Evolutionary conservation across 495 filamentous ascomycete species (phyloP).

Genomic region (Penicillium odoratum): DNA sequence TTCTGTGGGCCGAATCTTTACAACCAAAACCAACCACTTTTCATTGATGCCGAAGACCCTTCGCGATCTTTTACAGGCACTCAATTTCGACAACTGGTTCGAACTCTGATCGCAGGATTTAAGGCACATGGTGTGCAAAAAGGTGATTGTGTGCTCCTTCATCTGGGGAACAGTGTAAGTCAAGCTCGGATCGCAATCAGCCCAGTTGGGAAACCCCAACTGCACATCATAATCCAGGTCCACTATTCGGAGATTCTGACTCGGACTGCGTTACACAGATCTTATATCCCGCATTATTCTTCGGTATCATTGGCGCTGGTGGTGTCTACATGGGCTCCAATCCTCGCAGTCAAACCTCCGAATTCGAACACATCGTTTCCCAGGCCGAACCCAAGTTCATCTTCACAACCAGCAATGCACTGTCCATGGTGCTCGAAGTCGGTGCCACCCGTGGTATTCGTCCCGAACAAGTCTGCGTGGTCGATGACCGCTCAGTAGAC

Average conservation of each 20-base stretch:
- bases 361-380: slow-evolving; percentile 34
- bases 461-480: slow-evolving; percentile 49
- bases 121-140: slow-evolving; percentile 51
- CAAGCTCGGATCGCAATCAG: background rate
- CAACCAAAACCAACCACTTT: slow-evolving; percentile 43
- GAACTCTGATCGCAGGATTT: slow-evolving; percentile 56
- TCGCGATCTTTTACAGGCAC: slow-evolving; percentile 52
- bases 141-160: slow-evolving; percentile 61
- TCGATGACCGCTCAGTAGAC: slow-evolving; percentile 43
- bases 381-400: slow-evolving; percentile 35
- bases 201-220: background rate
- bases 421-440: slow-evolving; percentile 22
- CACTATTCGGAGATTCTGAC: slow-evolving; percentile 1
- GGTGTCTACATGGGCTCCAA: slow-evolving; percentile 43
- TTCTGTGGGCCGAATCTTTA: slow-evolving; percentile 37
- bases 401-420: slow-evolving; percentile 27
- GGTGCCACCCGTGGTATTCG: slow-evolving; percentile 43
- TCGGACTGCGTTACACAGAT: slow-evolving; percentile 30
- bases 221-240: slow-evolving; percentile 2
- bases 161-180: slow-evolving; percentile 62
- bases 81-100: slow-evolving; percentile 50
- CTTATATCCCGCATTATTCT: slow-evolving; percentile 49
- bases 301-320: slow-evolving; percentile 47
- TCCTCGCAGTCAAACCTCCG: slow-evolving; percentile 32
- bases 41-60: slow-evolving; percentile 58